Percentiles rank a stretch among this genome's conserved stretches.
These are phyloP conservation scores for Auriscalpium orientale DNA, from an alignment of 768 basidiomycete genomes.

Conservation along the genomic window DNA sequence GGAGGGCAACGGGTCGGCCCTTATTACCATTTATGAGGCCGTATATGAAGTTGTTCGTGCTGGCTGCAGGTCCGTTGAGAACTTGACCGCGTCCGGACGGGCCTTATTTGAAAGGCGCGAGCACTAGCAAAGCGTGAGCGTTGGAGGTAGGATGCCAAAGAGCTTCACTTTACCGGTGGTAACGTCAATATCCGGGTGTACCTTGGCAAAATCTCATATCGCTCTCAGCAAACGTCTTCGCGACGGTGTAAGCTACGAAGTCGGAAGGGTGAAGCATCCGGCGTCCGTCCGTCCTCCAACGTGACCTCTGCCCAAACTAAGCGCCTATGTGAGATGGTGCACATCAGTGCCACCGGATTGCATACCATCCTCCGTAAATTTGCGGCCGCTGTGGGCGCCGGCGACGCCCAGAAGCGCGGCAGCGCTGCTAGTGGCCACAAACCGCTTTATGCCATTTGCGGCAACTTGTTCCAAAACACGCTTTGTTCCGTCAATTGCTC, in stretches of 20 bases:
- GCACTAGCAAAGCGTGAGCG: constrained; percentile 13
- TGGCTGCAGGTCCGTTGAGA: constrained; percentile 5
- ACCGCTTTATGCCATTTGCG: constrained; percentile 1
- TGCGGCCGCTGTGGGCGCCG: not conserved
- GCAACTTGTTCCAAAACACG: constrained; percentile 9
- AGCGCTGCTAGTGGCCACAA: constrained; percentile 10
- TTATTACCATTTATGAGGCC: constrained; percentile 15
- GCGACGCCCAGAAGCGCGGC: not conserved
- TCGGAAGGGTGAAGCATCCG: constrained; percentile 19
- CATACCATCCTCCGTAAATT: not conserved
- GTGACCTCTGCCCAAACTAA: constrained; percentile 25
- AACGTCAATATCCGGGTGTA: constrained; percentile 21
- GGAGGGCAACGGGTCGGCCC: constrained; percentile 9
- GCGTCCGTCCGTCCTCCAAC: constrained; percentile 22
- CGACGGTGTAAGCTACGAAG: constrained; percentile 28
- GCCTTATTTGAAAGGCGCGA: constrained; percentile 25
- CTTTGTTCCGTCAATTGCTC: constrained; percentile 7
- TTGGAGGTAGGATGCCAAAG: not conserved
- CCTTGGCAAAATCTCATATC: constrained; percentile 18
- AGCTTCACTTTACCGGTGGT: constrained; percentile 14
- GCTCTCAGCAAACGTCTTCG: constrained; percentile 28
- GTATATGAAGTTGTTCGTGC: constrained; percentile 21
- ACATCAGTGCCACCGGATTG: not conserved
- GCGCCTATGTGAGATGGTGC: not conserved
- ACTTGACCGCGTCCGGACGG: constrained; percentile 16